Conservation (phyloP, 805 yeast species). For the Hanseniaspora meyeri region DNA sequence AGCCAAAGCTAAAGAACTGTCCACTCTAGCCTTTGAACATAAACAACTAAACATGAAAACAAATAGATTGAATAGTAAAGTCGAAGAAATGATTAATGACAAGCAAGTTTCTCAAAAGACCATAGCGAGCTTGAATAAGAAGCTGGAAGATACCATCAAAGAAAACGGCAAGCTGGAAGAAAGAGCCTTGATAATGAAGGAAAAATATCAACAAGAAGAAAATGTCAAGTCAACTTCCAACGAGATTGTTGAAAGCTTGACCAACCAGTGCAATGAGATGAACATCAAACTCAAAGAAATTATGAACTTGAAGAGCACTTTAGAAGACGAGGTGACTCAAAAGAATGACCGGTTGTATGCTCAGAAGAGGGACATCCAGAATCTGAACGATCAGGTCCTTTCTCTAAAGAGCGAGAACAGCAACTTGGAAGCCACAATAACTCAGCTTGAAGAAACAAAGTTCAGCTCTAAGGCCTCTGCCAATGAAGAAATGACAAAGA, state of each 20-base stretch:
- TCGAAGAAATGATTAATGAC: constrained; percentile 24
- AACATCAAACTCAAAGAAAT: constrained; percentile 56
- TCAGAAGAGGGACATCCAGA: constrained; percentile 61
- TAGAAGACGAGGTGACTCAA: constrained; percentile 77
- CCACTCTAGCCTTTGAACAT: constrained; percentile 24
- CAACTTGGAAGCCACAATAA: neutral
- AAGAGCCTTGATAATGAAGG: constrained; percentile 29
- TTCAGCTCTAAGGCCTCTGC: constrained; percentile 31
- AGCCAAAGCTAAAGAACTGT: constrained; percentile 31
- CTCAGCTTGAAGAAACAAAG: neutral
- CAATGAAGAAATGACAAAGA: constrained; percentile 30
- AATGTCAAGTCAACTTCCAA: constrained; percentile 29
- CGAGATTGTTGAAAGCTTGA: constrained; percentile 38
- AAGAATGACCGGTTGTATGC: constrained; percentile 62
- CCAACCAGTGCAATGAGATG: constrained; percentile 63
- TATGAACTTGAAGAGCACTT: constrained; percentile 43
- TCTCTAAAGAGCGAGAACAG: constrained; percentile 32
- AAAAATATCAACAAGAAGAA: constrained; percentile 30
- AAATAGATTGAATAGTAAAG: constrained; percentile 20
- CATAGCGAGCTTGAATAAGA: constrained; percentile 30
- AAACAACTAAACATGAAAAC: constrained; percentile 25
- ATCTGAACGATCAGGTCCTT: constrained; percentile 54
- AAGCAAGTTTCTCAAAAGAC: constrained; percentile 29
- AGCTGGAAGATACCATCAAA: constrained; percentile 28
- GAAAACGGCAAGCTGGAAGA: constrained; percentile 35